phyloP scores from a whole-genome alignment of 139 green algal genomes.

The Yamagishiella unicocca region DNA sequence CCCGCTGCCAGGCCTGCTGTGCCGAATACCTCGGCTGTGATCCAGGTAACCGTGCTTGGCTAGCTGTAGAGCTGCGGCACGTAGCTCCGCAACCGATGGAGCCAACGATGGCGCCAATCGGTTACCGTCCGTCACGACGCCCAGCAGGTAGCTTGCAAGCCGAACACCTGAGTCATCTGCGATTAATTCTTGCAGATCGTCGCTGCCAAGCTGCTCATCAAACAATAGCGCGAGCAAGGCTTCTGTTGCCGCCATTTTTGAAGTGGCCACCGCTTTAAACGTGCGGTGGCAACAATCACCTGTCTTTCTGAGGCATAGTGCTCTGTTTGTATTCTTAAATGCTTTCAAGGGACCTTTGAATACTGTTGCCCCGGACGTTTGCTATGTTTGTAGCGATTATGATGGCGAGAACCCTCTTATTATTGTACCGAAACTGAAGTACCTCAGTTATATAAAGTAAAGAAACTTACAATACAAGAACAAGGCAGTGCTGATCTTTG shows the following conservation, averaged over 20 bases:
- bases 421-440: too few species aligned
- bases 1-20: neutral
- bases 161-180: neutral
- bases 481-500: too few species aligned
- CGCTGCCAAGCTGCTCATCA: neutral
- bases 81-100: neutral
- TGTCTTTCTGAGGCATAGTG: too few species aligned
- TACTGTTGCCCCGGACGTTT: too few species aligned
- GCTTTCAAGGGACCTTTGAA: too few species aligned
- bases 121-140: neutral
- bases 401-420: too few species aligned
- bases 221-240: neutral
- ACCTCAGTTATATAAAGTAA: too few species aligned
- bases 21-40: neutral
- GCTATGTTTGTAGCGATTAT: too few species aligned
- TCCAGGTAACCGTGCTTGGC: conserved; percentile 25
- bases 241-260: neutral
- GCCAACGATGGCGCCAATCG: neutral
- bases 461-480: too few species aligned
- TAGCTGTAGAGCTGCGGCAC: neutral
- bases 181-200: neutral
- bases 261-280: conserved; percentile 1
- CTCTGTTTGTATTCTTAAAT: too few species aligned
- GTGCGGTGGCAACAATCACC: neutral
- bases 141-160: neutral